Base-by-base conservation (phyloP, 768 basidiomycete species). In the Hemileccinum rubropunctum region DNA sequence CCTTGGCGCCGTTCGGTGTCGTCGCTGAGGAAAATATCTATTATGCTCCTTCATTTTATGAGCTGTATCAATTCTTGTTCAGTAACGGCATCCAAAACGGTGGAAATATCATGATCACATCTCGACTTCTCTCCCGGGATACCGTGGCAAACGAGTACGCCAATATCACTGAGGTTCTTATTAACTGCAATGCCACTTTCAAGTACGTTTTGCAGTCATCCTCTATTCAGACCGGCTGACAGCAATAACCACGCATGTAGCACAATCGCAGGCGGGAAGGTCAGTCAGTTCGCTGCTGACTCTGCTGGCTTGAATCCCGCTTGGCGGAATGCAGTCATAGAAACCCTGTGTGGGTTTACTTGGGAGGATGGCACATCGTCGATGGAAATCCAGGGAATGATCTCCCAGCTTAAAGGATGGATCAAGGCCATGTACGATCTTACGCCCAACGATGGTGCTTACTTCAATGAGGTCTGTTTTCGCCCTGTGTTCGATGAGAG, bases 381-480 rank as follows among this genome's bases (percentile, higher is more conserved):
- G 6, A 17, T 32, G 3, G 58, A 53, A 14, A 64, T 66, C 37
- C 27, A 56, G 8, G 47, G 11, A 0, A 20, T 44, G 43, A 46
- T 59, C 4, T 54, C 52, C 8, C 42, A 48, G 1, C 39, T 67
- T 3, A 49, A 55, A 21, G 46, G 36, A 37, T 61, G 54, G 46
- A 55, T 63, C 43, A 43, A 55, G 3, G 45, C 68, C 6, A 61
- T 70, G 14, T 59, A 70, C 5, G 70, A 69, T 20, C 53, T 74
- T 11, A 57, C 62, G 1, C 67, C 68, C 1, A 38, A 58, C 8
- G 60, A 63, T 4, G 76, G 73, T 4, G 67, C 78, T 2, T 78
- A 80, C 58, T 68, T 75, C 42, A 77, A 80, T 55, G 77, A 80
- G 71, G 77, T 73, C 20, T n/a, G 18, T 67, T 54, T 15, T 30